Conservation (phyloP, 345 rosid genomes). For the Mangifera indica region DNA sequence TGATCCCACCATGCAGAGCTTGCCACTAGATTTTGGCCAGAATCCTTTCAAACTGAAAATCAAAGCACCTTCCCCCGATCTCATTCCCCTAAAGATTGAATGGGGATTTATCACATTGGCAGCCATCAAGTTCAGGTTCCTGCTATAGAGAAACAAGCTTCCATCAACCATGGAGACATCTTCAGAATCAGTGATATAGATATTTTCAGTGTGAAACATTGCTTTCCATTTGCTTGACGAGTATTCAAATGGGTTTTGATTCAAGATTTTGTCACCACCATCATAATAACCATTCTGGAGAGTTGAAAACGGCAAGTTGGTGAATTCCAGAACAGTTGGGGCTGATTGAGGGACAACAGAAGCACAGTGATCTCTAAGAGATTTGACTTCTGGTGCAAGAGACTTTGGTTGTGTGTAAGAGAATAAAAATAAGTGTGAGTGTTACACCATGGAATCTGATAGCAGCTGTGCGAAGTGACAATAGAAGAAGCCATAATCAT, state of each 20-base stretch:
- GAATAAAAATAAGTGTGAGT: too few relatives aligned
- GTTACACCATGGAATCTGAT: too few relatives aligned
- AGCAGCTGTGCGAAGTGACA: too few relatives aligned
- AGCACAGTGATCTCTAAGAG: conserved; percentile 17
- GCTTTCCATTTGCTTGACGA: neutral
- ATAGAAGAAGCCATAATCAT: too few relatives aligned
- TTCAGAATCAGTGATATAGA: conserved; percentile 16
- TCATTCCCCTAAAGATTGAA: neutral
- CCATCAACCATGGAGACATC: conserved; percentile 31
- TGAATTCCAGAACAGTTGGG: conserved; percentile 14
- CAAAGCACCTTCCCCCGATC: conserved; percentile 4
- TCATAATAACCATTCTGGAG: conserved; percentile 27
- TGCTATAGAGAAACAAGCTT: conserved; percentile 15
- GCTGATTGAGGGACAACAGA: conserved; percentile 8
- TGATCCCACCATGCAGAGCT: conserved; percentile 43
- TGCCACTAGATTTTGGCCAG: conserved; percentile 30
- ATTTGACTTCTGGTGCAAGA: conserved; percentile 10
- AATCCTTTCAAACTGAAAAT: conserved; percentile 33
- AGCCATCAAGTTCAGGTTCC: neutral
- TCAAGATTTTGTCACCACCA: conserved; percentile 25
- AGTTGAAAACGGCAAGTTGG: conserved; percentile 25
- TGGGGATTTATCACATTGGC: neutral
- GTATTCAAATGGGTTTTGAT: neutral
- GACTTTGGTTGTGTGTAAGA: neutral
- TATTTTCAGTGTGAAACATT: conserved; percentile 17